A percentile compares a stretch with the other conserved stretches of the same genome.
Evolutionary conservation across 2,329 filamentous ascomycete genomes (phyloP).

Genomic region (Drechslerella dactyloides): DNA sequence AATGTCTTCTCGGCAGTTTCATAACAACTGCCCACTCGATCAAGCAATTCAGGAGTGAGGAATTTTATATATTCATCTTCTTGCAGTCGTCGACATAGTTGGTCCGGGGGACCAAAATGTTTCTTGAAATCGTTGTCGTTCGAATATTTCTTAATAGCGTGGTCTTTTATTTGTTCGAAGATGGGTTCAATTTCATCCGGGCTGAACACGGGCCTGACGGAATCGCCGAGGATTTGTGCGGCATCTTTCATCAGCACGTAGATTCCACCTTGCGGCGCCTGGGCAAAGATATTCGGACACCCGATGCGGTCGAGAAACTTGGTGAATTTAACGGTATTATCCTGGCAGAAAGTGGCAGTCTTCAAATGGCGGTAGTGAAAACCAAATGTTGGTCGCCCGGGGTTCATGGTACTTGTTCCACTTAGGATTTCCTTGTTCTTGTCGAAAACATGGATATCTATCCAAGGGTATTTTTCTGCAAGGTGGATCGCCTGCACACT

Average conservation of each 20-base stretch:
- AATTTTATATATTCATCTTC: conserved; percentile 22
- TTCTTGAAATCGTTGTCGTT: conserved; percentile 28
- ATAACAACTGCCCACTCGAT: conserved; percentile 18
- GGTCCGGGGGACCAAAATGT: conserved; percentile 22
- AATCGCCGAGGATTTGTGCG: conserved; percentile 7
- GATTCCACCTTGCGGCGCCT: conserved; percentile 23
- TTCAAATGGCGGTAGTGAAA: conserved; percentile 33
- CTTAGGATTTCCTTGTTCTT: conserved; percentile 29
- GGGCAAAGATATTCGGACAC: conserved; percentile 28
- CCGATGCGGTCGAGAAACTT: conserved; percentile 27
- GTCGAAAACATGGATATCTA: conserved; percentile 25
- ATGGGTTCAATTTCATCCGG: conserved; percentile 23
- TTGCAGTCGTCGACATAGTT: conserved; percentile 27
- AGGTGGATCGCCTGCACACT: conserved; percentile 27
- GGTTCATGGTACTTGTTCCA: conserved; percentile 29
- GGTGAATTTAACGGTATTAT: conserved; percentile 34
- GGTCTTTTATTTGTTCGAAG: conserved; percentile 25
- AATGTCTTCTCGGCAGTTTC: conserved; percentile 34
- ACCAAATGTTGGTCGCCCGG: conserved; percentile 28
- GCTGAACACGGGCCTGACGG: conserved; percentile 21
- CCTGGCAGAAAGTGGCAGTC: conserved; percentile 25
- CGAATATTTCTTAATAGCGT: conserved; percentile 25
- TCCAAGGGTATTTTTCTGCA: conserved; percentile 20
- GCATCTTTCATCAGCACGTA: conserved; percentile 26
- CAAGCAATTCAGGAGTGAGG: conserved; percentile 7